Evolutionary conservation across 495 filamentous ascomycete species (phyloP).

Genomic region (Pseudoneurospora amorphoporcata): DNA sequence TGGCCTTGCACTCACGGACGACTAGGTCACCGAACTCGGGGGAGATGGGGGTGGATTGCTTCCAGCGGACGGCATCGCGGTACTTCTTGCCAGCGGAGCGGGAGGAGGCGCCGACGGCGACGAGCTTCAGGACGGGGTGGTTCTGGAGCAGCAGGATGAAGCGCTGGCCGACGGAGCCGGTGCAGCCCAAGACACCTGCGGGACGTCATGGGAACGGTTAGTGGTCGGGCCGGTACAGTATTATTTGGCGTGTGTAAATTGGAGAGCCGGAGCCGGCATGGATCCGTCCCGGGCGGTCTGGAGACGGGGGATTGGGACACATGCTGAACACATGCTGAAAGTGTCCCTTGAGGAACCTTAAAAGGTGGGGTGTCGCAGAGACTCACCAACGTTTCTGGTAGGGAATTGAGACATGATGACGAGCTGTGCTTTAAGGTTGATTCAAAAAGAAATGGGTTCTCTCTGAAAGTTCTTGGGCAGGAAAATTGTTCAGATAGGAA

Average conservation of each 20-base stretch:
- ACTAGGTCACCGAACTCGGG: conserved; percentile 54
- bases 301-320: background rate
- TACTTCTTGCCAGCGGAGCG: conserved; percentile 75
- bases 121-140: conserved; percentile 66
- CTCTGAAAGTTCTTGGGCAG: background rate
- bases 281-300: background rate
- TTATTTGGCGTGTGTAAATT: conserved; percentile 1
- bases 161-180: conserved; percentile 78
- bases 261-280: background rate
- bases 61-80: conserved; percentile 75
- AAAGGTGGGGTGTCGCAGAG: background rate
- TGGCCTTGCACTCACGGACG: conserved; percentile 63
- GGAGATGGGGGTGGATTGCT: conserved; percentile 67
- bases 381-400: conserved; percentile 43
- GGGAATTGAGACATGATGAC: conserved; percentile 34
- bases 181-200: conserved; percentile 57
- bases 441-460: background rate
- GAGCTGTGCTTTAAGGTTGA: background rate
- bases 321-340: background rate
- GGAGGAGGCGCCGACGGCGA: conserved; percentile 69
- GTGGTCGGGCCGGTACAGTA: background rate
- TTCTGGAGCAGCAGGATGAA: conserved; percentile 74
- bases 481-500: background rate
- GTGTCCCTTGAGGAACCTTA: background rate
- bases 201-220: background rate